These are phyloP conservation scores for Hygrophorus pudorinus DNA, from an alignment of 768 basidiomycete genomes.

Conservation along the genomic window DNA sequence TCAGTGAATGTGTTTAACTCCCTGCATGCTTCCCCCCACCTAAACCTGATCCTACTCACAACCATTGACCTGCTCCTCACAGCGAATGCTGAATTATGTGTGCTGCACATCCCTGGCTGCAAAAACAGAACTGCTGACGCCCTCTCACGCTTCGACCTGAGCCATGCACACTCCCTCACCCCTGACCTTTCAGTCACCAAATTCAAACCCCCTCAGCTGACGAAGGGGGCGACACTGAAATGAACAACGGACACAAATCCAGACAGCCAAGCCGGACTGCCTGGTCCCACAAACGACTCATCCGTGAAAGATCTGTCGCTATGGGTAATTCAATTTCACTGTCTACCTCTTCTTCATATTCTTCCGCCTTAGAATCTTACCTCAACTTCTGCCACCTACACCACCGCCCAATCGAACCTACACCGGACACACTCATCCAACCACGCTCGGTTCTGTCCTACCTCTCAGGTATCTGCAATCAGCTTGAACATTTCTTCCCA, in stretches of 20 bases:
- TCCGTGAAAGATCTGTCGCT: constrained; percentile 21
- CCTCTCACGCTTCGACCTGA: constrained; percentile 14
- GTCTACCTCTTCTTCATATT: constrained; percentile 16
- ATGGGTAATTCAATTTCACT: constrained; percentile 20
- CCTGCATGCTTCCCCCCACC: constrained; percentile 8
- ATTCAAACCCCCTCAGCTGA: constrained; percentile 9
- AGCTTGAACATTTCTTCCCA: constrained; percentile 23
- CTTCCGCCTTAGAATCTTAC: constrained; percentile 27
- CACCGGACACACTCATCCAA: constrained; percentile 27
- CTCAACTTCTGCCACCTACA: constrained; percentile 23
- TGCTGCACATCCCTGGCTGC: constrained; percentile 17
- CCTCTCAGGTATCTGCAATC: constrained; percentile 27
- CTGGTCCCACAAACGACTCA: constrained; percentile 21
- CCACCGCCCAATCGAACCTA: constrained; percentile 24
- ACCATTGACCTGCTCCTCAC: constrained; percentile 11
- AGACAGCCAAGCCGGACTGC: constrained; percentile 18
- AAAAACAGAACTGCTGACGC: constrained; percentile 22
- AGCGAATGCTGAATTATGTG: constrained; percentile 9
- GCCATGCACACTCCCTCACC: not conserved
- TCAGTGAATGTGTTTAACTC: too few species aligned
- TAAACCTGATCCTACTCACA: constrained; percentile 17
- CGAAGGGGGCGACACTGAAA: constrained; percentile 15
- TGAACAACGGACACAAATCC: constrained; percentile 10
- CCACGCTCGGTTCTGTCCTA: constrained; percentile 26
- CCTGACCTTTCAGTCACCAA: constrained; percentile 2